Evolutionary conservation across 768 basidiomycete genomes (phyloP), one percentile per base, ranked within the genome.

Genomic region (Mycena epipterygia): DNA sequence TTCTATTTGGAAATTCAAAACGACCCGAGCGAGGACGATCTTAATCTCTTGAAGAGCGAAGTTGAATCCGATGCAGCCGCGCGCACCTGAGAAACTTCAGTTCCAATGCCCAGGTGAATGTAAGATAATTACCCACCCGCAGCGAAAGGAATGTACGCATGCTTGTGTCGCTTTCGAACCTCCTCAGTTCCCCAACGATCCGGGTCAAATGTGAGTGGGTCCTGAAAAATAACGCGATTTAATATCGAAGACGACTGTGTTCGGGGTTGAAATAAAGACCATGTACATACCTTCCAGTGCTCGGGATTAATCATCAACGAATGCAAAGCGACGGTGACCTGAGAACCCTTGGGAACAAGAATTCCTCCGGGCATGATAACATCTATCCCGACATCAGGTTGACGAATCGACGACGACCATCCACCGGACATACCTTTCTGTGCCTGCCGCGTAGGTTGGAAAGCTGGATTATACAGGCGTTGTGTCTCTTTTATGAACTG

Each of bases 31-130:
- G 6, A 51, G 49, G 27, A 51, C n/a, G 29, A 51, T 51, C 29
- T 51, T 51, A 14, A 51, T 57, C 30, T 72, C 70, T 48, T 72
- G 70, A 0, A 72, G 60, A 0, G 70, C 70, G 21, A 72, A 72
- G 39, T 64, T 59, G 51, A 72, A 72, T 1, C 71, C 71, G 48
- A 72, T 72, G n/a, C 71, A 72, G 33, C 66, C 71, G 2, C 71
- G 71, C 13, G 23, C 71, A 3, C 71, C 67, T 68, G 44, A 25
- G 2, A 51, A 41, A 42, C 7, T 0, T 29, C 4, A 1, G 23
- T 53, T 5, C 27, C 8, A 19, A 52, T 12, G 5, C 8, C 13
- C 17, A n/a, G 8, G 13, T 3, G n/a, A 44, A 16, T 16, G 21
- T 44, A 44, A n/a, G 5, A 44, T 5, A 44, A n/a, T 1, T 7